Conservation (phyloP, 2,329 filamentous ascomycete genomes). For the Chrysoporthe deuterocubensis region DNA sequence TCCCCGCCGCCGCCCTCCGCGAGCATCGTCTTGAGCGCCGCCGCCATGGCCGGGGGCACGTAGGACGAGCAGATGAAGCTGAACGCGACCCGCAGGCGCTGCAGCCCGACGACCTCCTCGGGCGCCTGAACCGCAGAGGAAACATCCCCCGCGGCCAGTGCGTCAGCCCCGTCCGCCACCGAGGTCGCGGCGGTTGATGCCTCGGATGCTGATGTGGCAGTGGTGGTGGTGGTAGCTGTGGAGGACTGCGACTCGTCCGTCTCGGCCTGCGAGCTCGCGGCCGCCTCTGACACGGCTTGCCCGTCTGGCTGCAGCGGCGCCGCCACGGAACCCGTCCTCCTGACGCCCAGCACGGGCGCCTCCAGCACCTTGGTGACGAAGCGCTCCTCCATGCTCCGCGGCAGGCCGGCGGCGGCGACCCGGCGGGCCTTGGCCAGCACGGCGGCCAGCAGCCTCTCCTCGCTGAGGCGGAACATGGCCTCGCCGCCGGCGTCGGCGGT, state of each 20-base stretch:
- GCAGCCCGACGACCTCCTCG: slow-evolving; percentile 57
- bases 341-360: slow-evolving; percentile 72
- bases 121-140: slow-evolving; percentile 51
- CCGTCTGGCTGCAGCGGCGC: slow-evolving; percentile 39
- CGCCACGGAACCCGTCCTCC: slow-evolving; percentile 44
- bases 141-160: slow-evolving; percentile 35
- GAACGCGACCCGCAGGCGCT: slow-evolving; percentile 67
- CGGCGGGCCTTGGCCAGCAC: slow-evolving; percentile 73
- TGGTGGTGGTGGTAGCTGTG: slow-evolving; percentile 39
- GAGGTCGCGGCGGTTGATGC: slow-evolving; percentile 53
- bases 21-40: slow-evolving; percentile 48
- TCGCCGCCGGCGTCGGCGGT: slow-evolving; percentile 83
- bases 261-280: slow-evolving; percentile 11
- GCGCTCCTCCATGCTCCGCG: slow-evolving; percentile 80
- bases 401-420: slow-evolving; percentile 69
- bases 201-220: slow-evolving; percentile 39
- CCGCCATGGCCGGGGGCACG: slow-evolving; percentile 50
- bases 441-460: slow-evolving; percentile 68
- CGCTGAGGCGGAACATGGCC: slow-evolving; percentile 79
- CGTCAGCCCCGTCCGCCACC: slow-evolving; percentile 39
- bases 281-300: slow-evolving; percentile 35
- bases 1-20: slow-evolving; percentile 31
- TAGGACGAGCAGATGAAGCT: slow-evolving; percentile 68
- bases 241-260: slow-evolving; percentile 49
- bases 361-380: slow-evolving; percentile 80